These are phyloP conservation scores for Euphorbia schlechtendalii DNA, from an alignment of 441 rosid genomes.

Conservation along the genomic window DNA sequence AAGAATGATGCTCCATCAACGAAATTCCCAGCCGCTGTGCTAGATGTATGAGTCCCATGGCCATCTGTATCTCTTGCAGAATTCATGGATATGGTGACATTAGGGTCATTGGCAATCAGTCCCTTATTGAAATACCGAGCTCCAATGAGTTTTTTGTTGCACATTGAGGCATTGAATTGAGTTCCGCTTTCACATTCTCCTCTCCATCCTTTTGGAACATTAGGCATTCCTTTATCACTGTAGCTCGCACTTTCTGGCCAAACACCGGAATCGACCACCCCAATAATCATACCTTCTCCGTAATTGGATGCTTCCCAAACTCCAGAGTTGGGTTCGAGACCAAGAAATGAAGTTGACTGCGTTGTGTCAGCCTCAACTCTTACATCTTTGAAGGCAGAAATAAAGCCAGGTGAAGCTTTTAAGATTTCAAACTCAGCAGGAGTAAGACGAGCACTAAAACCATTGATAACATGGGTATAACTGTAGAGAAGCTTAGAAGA, in stretches of 20 bases:
- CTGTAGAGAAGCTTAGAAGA: slow-evolving; percentile 12
- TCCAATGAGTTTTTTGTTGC: slow-evolving; percentile 33
- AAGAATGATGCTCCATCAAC: slow-evolving; percentile 25
- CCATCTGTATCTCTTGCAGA: slow-evolving; percentile 58
- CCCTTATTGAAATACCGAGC: slow-evolving; percentile 62
- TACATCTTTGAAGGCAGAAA: slow-evolving; percentile 34
- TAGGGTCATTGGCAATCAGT: slow-evolving; percentile 28
- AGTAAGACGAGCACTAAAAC: no score
- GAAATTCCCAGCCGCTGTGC: slow-evolving; percentile 25
- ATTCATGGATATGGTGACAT: slow-evolving; percentile 39
- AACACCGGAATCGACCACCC: slow-evolving; percentile 70
- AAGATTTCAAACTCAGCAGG: slow-evolving; percentile 11
- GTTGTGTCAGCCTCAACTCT: slow-evolving; percentile 49
- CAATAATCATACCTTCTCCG: slow-evolving; percentile 58
- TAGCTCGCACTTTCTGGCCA: slow-evolving; percentile 75
- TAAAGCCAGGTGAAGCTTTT: slow-evolving; percentile 36
- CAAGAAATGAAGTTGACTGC: slow-evolving; percentile 38
- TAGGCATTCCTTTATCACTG: slow-evolving; percentile 18
- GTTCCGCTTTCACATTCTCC: slow-evolving; percentile 19
- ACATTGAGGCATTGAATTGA: slow-evolving; percentile 19
- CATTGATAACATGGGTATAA: slow-evolving; percentile 5
- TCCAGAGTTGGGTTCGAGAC: slow-evolving; percentile 43
- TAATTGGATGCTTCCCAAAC: slow-evolving; percentile 43
- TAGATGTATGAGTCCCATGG: slow-evolving; percentile 1
- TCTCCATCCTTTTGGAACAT: slow-evolving; percentile 21